Percentiles rank a stretch among this genome's conserved stretches.
Conservation (phyloP, 352 stramenopile genomes). For the Phytophthora pisi region DNA sequence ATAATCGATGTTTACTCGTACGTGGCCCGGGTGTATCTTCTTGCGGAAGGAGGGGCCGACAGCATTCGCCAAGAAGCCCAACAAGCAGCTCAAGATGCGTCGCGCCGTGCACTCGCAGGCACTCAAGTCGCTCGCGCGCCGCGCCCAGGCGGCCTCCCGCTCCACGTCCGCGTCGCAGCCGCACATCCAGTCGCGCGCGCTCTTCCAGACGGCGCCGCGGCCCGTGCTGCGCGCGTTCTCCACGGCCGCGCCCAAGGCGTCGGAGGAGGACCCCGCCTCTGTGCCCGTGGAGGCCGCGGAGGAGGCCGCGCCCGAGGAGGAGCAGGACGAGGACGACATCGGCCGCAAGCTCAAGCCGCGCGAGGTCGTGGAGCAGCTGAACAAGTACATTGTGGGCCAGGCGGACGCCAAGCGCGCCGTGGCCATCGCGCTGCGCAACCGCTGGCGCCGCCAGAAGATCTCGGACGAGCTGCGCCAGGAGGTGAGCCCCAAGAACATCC, state of each 20-base stretch:
- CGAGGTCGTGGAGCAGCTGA: constrained; percentile 95
- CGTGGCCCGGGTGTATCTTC: constrained; percentile 7
- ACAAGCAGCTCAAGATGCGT: constrained; percentile 48
- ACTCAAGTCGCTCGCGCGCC: constrained; percentile 50
- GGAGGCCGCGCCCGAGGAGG: constrained; percentile 27
- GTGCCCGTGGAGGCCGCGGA: constrained; percentile 33
- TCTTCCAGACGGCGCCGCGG: constrained; percentile 19
- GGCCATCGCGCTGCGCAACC: constrained; percentile 98
- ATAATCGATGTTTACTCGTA: constrained; percentile 9
- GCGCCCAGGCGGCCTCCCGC: constrained; percentile 5
- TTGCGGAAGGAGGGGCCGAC: constrained; percentile 21
- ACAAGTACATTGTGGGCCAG: constrained; percentile 99
- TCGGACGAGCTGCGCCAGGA: constrained; percentile 89
- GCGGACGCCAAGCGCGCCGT: constrained; percentile 97
- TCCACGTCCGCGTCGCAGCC: neutral
- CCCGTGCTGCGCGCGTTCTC: constrained; percentile 30
- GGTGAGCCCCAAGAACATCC: constrained; percentile 99
- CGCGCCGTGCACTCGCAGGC: constrained; percentile 46
- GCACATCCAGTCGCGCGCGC: constrained; percentile 11
- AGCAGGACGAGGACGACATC: constrained; percentile 59
- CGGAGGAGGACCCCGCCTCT: constrained; percentile 31
- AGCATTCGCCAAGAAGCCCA: constrained; percentile 28
- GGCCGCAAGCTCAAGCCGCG: constrained; percentile 89
- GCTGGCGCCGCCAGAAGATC: constrained; percentile 97
- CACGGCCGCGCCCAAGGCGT: constrained; percentile 40